These are phyloP conservation scores for Candida tammaniensis DNA, from an alignment of 805 yeast genomes.

Conservation along the genomic window DNA sequence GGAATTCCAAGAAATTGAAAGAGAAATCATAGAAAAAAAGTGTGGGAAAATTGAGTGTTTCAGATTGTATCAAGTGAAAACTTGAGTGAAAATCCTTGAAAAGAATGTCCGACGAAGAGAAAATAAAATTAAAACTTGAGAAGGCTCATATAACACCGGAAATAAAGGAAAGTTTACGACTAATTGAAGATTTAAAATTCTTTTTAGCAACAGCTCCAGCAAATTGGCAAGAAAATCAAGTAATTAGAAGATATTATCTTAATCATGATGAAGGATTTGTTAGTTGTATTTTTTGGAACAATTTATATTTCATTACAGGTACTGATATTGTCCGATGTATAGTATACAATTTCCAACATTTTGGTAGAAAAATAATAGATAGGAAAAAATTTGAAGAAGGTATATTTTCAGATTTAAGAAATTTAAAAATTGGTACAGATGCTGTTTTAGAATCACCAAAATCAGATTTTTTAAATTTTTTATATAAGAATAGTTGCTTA, in stretches of 20 bases:
- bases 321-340: conserved; percentile 94
- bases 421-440: conserved; percentile 80
- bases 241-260: conserved; percentile 78
- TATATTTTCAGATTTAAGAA: conserved; percentile 84
- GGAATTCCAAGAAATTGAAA: too few species aligned
- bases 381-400: conserved; percentile 97
- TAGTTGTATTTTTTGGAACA: conserved; percentile 91
- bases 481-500: conserved; percentile 81
- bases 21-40: too few species aligned
- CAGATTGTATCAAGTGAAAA: too few species aligned
- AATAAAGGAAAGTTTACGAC: conserved; percentile 48
- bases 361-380: conserved; percentile 82
- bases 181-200: conserved; percentile 76
- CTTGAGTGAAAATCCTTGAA: too few species aligned
- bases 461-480: conserved; percentile 77
- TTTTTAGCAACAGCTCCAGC: conserved; percentile 94
- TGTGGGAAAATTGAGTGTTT: too few species aligned
- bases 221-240: conserved; percentile 86
- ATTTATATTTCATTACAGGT: conserved; percentile 86
- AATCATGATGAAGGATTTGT: conserved; percentile 90
- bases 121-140: conserved; percentile 5
- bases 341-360: conserved; percentile 81
- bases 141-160: conserved; percentile 11
- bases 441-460: conserved; percentile 87
- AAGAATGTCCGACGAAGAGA: conserved; percentile 6